Conservation (phyloP, 371 early-diverging fungal species). For the Astathelohania contejeani region DNA sequence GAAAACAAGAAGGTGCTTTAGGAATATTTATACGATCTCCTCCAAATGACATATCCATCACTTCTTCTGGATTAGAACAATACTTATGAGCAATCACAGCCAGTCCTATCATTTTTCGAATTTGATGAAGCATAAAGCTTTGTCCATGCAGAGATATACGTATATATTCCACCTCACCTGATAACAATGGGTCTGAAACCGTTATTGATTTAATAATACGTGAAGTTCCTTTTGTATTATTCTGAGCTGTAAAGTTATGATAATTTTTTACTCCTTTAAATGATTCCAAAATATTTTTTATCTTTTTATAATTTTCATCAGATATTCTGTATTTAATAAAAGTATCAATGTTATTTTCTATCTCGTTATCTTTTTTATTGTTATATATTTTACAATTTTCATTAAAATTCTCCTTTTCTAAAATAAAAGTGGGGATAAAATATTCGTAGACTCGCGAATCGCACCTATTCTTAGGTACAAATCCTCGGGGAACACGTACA, state of each 20-base stretch:
- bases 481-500: slow-evolving; percentile 59
- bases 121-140: slow-evolving; percentile 89
- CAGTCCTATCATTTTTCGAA: slow-evolving; percentile 74
- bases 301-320: slow-evolving; percentile 54
- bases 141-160: slow-evolving; percentile 77
- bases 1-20: slow-evolving; percentile 84
- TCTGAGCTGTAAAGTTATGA: slow-evolving; percentile 80
- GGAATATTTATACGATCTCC: slow-evolving; percentile 69
- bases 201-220: slow-evolving; percentile 62
- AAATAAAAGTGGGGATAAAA: slow-evolving; percentile 72
- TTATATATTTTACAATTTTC: slow-evolving; percentile 6
- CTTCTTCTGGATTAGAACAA: slow-evolving; percentile 56
- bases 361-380: slow-evolving; percentile 9
- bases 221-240: slow-evolving; percentile 59
- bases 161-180: slow-evolving; percentile 69
- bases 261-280: slow-evolving; percentile 79
- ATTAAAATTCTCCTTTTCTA: slow-evolving; percentile 45
- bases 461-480: slow-evolving; percentile 73
- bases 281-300: slow-evolving; percentile 57
- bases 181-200: slow-evolving; percentile 45
- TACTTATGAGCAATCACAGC: slow-evolving; percentile 60
- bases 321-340: slow-evolving; percentile 55
- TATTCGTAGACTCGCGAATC: slow-evolving; percentile 88
- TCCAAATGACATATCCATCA: slow-evolving; percentile 56
- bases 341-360: background rate